Base-by-base conservation (phyloP, 352 stramenopile species). In the Phytopythium mirpurense region DNA sequence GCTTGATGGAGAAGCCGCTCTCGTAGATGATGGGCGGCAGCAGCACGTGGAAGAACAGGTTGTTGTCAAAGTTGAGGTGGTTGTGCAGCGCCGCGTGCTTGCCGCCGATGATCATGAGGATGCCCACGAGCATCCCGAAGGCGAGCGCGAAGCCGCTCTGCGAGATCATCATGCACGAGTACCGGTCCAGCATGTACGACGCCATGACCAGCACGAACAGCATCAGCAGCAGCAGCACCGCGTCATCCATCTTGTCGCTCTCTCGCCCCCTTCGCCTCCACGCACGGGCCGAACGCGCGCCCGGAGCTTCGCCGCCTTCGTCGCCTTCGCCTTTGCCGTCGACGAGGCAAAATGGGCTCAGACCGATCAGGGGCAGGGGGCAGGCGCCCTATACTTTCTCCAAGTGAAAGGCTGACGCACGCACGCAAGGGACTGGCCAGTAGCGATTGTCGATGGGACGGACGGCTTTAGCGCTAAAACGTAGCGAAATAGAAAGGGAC, bases 1-100 rank as follows among this genome's bases (percentile, higher is more conserved):
- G 78, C 60, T 96, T 93, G 69, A 97, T 88, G 19, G 88, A 88
- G 74, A 95, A 98, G 18, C 79, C 92, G 24, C 81, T 96, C 70
- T 98, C 97, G 74, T 98, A 98, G 55, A 98, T 96, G 56, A 98
- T 97, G 18, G 91, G 92, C 15, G 95, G 93, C 10, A 98, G 73
- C 52, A 98, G 65, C 2, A 75, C 83, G 11, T 97, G 75, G 56
- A 98, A 98, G 67, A 98, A 98, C 24, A 97, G 72, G 58, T 89
- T 90, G 12, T 88, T 83, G 65, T 93, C 83, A 59, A 98, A 98
- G 64, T 86, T 92, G 62, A 94, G 62, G 57, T 92, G 83, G 47
- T 68, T 82, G 51, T 86, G 72, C 19, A 92, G 71, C 58, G 67
- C 69, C 43, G 71, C 78, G 53, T 83, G 70, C 47, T 82, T 84